These are phyloP conservation scores for Fagopyrum esculentum DNA, from an alignment of 148 eudicot species.

Conservation along the genomic window DNA sequence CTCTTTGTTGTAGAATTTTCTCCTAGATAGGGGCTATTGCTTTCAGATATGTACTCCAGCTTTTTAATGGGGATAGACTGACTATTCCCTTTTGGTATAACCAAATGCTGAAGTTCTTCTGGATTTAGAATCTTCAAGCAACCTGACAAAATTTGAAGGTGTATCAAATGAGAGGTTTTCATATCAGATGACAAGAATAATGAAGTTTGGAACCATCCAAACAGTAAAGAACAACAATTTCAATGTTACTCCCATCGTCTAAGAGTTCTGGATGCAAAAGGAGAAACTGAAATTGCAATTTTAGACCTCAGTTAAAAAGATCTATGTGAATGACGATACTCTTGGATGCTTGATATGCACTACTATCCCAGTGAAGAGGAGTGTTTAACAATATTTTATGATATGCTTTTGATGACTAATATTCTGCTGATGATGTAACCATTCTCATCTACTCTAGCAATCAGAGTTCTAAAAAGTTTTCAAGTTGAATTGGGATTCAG, in stretches of 20 bases:
- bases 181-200: neutral
- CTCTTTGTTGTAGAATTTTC: slow-evolving; percentile 30
- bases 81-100: slow-evolving; percentile 39
- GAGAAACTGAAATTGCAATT: neutral
- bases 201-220: neutral
- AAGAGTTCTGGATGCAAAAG: neutral
- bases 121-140: slow-evolving; percentile 81
- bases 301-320: neutral
- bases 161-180: slow-evolving; percentile 4
- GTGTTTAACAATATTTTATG: no score
- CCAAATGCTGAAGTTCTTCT: slow-evolving; percentile 68
- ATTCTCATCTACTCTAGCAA: neutral
- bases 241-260: neutral
- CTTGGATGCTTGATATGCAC: neutral
- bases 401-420: no score
- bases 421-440: no score
- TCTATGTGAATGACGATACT: neutral
- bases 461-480: neutral
- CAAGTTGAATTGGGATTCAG: neutral
- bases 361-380: neutral
- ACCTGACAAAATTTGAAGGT: slow-evolving; percentile 41
- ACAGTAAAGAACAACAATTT: neutral
- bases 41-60: slow-evolving; percentile 57
- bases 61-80: slow-evolving; percentile 37
- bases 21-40: slow-evolving; percentile 27